Evolutionary conservation across 345 rosid species (phyloP).

Genomic region (Populus alba): DNA sequence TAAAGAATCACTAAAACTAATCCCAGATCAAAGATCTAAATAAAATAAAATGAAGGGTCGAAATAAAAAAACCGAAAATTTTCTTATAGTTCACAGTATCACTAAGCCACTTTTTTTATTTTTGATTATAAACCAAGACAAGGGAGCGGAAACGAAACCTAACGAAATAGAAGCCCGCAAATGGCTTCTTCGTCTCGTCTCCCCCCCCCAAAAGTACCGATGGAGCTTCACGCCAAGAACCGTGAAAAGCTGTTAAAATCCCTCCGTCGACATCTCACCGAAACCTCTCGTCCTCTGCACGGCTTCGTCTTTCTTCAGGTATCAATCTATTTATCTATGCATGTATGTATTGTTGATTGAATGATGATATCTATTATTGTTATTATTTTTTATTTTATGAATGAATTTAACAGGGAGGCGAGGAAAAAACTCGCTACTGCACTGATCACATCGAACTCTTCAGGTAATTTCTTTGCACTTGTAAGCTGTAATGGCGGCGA

Average conservation of each 20-base stretch:
- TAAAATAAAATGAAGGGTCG: too few species aligned
- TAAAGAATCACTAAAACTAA: too few species aligned
- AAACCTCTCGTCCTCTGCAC: conserved; percentile 45
- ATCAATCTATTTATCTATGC: background rate
- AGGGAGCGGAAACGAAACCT: background rate
- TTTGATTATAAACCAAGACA: too few species aligned
- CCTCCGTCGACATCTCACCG: conserved; percentile 48
- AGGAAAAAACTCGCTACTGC: conserved; percentile 73
- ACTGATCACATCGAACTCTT: conserved; percentile 91
- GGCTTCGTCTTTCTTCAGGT: conserved; percentile 87
- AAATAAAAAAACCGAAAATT: too few species aligned
- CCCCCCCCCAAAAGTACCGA: conserved; percentile 57
- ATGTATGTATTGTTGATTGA: background rate
- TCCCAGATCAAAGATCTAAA: too few species aligned
- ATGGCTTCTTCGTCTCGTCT: conserved; percentile 59
- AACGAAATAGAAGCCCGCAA: conserved; percentile 13
- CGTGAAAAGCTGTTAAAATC: conserved; percentile 61
- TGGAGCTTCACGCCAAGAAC: conserved; percentile 70
- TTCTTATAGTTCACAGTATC: too few species aligned
- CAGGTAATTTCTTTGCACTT: conserved; percentile 42
- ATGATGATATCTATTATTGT: background rate
- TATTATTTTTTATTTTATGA: background rate
- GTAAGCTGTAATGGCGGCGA: background rate
- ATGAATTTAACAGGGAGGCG: conserved; percentile 61
- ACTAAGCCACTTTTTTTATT: too few species aligned